Evolutionary conservation across 2,329 filamentous ascomycete species (phyloP), one percentile per base, ranked within the genome.

Genomic region (Colletotrichum gigasporum): DNA sequence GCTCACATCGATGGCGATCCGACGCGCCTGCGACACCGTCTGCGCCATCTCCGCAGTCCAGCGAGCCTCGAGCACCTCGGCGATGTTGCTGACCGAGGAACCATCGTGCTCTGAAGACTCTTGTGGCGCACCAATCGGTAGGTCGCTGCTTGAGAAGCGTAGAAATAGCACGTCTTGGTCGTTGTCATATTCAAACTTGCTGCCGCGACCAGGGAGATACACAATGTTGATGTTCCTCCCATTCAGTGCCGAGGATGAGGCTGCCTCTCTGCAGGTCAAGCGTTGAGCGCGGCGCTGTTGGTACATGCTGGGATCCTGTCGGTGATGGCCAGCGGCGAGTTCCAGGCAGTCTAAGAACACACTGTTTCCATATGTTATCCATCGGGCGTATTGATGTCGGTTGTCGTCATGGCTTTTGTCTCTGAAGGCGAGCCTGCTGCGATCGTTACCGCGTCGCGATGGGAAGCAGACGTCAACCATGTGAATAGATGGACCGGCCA

Each of bases 21-120:
- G 71, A 6, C 59, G 69, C 0, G 72, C 74, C 9, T 32, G 37
- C 12, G 66, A 66, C 22, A 75, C 39, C 3, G 72, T 68, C 24
- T 67, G 60, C 1, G 71, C 69, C 66, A 74, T 69, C 50, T 72
- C 69, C 8, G 53, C 14, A 8, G 71, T 75, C 73, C 74, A 75
- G 34, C 68, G 69, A 20, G 65, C 73, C 14, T 71, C 75, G 41
- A 70, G 65, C 4, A 70, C 57, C 3, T 63, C 61, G 20, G 64
- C 44, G 9, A 63, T 48, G 20, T 68, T 62, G 51, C 30, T 51
- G 10, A 12, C 16, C 10, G n/a, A n/a, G 9, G 12, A 24, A 6
- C 18, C 20, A 12, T 7, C 37, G 3, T 34, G 50, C 16, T 11
- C n/a, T 32, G 44, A 20, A n/a, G n/a, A n/a, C n/a, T 16, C 18